Percentiles rank a stretch among this genome's conserved stretches.
These are phyloP conservation scores for Chalciporus piperatoides DNA, from an alignment of 1,284 basidiomycete species.

Conservation along the genomic window DNA sequence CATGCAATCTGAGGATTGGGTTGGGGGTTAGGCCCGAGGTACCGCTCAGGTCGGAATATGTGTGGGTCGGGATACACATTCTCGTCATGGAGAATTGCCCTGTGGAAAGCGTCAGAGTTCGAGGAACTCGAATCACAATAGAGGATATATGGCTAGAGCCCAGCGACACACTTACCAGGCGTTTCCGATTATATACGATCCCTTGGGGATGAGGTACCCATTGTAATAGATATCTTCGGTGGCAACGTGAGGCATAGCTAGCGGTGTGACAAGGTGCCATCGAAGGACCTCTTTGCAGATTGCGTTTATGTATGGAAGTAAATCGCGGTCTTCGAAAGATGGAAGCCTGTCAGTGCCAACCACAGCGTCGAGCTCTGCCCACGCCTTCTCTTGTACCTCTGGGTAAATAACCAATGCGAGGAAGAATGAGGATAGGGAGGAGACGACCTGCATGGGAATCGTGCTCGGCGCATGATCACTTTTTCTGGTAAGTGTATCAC, in stretches of 20 bases:
- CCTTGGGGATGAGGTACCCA: conserved; percentile 41
- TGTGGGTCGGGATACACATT: conserved; percentile 20
- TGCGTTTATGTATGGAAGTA: conserved; percentile 26
- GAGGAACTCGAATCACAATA: not conserved
- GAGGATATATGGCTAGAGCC: not conserved
- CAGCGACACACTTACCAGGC: conserved; percentile 14
- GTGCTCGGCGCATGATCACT: conserved; percentile 6
- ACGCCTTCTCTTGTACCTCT: conserved; percentile 22
- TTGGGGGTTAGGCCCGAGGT: conserved; percentile 18
- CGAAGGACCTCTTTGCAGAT: conserved; percentile 26
- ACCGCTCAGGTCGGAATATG: conserved; percentile 26
- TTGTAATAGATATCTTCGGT: conserved; percentile 35
- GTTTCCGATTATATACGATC: conserved; percentile 27
- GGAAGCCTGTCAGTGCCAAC: conserved; percentile 23
- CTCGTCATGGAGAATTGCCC: conserved; percentile 19
- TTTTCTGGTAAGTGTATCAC: not conserved
- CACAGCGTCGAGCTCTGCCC: conserved; percentile 25
- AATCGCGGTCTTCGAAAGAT: conserved; percentile 15
- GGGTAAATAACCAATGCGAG: conserved; percentile 28
- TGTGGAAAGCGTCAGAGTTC: not conserved
- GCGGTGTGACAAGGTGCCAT: conserved; percentile 19
- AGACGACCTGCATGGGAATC: conserved; percentile 30
- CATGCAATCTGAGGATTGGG: conserved; percentile 16
- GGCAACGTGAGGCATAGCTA: conserved; percentile 32
- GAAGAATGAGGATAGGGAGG: conserved; percentile 34